Base-by-base conservation (phyloP, 805 yeast genomes). In the Lipomyces chichibuensis region DNA sequence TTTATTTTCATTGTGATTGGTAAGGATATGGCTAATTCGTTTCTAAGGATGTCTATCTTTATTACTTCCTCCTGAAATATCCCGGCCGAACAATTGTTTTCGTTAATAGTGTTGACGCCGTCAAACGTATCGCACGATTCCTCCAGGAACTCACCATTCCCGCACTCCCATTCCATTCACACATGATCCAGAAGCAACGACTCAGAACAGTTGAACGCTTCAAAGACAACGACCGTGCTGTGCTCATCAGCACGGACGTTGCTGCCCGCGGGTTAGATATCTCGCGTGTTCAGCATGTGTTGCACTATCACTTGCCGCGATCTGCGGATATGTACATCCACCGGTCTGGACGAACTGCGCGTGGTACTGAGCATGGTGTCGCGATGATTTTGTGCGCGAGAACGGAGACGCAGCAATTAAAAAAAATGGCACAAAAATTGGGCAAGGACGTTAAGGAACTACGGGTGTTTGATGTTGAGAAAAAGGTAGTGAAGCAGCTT, bases 221-320 rank as follows among this genome's bases (percentile, higher is more conserved):
- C 81, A 85, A 84, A 71, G 75, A 69, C 29, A 75, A 75, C 27
- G 78, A 80, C 6, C 79, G 82, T 59, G 84, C 84, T 27, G 83
- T 93, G 2, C 81, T 95, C 64, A 85, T 95, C 62, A 97, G 98
- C 0, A 92, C 98, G 3, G 99, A 95, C 79, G 98, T 95, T 57
- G 99, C 99, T 1, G 99, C 99, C 3, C 86, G 99, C 82, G 99
- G 99, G 67, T 83, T 95, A 67, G 99, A 95, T 82, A 92, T 95
- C 63, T 89, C 96, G 2, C 85, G 84, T 58, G 93, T 95, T 61
- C 88, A 92, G 73, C 98, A 95, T 77, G 98, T 95, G 59, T 90
- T 94, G 25, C 99, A 95, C 78, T 95, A 94, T 75, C 98, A 95
- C 78, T 83, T 95, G 69, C 98, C 99, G 11, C 84, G 98, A 69